A percentile compares a stretch with the other conserved stretches of the same genome.
phyloP scores from a whole-genome alignment of 2,329 filamentous ascomycete species.

The Gliomastix tumulicola region DNA sequence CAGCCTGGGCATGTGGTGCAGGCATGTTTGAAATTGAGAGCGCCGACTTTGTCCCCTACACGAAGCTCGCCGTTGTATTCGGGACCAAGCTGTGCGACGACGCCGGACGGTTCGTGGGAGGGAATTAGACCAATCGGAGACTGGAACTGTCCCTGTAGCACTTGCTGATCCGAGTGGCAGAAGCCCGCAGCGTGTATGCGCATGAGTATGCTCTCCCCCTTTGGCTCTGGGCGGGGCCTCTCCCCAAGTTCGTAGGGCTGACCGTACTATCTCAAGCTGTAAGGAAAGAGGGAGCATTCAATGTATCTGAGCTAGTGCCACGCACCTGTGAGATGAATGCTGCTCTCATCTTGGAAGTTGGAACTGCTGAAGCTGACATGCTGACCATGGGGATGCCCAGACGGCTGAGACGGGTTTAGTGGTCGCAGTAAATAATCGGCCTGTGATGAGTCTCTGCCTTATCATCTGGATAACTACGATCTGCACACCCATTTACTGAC shows the following conservation, averaged over 20 bases:
- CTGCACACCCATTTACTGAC: no score
- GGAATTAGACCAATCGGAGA: constrained; percentile 18
- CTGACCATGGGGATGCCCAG: no score
- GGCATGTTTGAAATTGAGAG: constrained; percentile 24
- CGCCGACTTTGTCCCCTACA: constrained; percentile 25
- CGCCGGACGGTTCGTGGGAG: constrained; percentile 27
- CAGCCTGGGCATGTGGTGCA: constrained; percentile 20
- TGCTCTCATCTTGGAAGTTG: constrained; percentile 9
- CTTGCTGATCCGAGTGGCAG: constrained; percentile 28
- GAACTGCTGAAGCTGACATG: no score
- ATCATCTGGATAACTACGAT: no score
- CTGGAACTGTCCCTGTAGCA: constrained; percentile 20
- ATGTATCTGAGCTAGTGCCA: no score
- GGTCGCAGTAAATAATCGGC: no score
- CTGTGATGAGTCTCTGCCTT: no score
- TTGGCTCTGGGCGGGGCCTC: constrained; percentile 12
- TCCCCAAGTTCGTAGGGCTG: constrained; percentile 15
- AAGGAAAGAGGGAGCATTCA: no score
- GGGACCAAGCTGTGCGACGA: constrained; percentile 17
- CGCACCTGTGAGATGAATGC: constrained; percentile 10
- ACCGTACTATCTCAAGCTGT: constrained; percentile 19
- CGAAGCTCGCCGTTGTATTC: constrained; percentile 12
- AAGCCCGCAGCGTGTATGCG: constrained; percentile 24
- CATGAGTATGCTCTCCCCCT: constrained; percentile 19
- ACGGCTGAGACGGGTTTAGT: no score